Evolutionary conservation across 495 filamentous ascomycete genomes (phyloP), one percentile per base, ranked within the genome.

Genomic region (Aspergillus leporis): DNA sequence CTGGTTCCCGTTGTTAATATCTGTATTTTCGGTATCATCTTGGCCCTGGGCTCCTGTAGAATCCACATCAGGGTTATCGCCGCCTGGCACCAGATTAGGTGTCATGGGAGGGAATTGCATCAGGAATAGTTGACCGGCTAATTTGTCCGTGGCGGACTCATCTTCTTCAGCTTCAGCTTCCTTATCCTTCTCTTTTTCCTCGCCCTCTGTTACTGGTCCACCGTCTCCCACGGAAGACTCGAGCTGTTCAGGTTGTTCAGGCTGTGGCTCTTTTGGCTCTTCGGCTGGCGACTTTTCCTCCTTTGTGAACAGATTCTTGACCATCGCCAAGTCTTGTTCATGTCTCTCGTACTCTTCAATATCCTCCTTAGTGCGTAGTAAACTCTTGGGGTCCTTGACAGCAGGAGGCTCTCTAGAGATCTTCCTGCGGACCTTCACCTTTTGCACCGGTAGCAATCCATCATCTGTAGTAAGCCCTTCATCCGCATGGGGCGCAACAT

Each of bases 21-120:
- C 25, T 30, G 38, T 21, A n/a, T 18, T 25, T 23, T 56, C 43
- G 18, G 46, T 14, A 19, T 36, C 56, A 30, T 48, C 49, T 30
- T 60, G 52, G 5, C 53, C 43, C 30, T 34, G 53, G 22, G 63
- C 56, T 45, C 54, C 23, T 22, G 56, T 36, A 12, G 57, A 31
- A 60, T 61, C 34, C 51, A 58, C 59, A 43, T 57, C 60, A 41
- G 51, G 51, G 22, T 64, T 58, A 25, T 66, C 55, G 22, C 45
- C 50, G 30, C 38, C 68, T 6, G 74, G 67, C 14, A 68, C 60
- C 50, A 85, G 75, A 55, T 75, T 78, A 51, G 82, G 82, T 0
- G 81, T 76, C 62, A 83, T 73, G 3, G 81, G 81, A 9, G 82
- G 82, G 64, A 85, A 79, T 61, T 85, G 81, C 66, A 85, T 78